phyloP scores from a whole-genome alignment of 1,139 yeast species.

The Meyerozyma elateridarum region DNA sequence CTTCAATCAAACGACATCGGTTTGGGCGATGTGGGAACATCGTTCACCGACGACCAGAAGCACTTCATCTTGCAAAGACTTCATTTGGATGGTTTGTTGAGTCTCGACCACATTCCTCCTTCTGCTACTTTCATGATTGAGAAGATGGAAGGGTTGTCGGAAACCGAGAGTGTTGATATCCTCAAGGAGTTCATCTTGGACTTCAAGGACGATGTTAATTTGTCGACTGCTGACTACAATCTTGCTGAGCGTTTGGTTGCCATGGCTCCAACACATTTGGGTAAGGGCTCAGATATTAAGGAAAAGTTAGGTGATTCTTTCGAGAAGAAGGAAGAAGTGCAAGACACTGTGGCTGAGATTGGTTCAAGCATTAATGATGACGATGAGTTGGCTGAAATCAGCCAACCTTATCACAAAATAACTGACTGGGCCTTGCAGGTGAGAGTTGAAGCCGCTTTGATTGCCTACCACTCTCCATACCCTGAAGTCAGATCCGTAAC shows the following conservation, averaged over 20 bases:
- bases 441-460: conserved; percentile 21
- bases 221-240: conserved; percentile 33
- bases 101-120: conserved; percentile 31
- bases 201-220: conserved; percentile 47
- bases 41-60: conserved; percentile 24
- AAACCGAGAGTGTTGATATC: conserved; percentile 38
- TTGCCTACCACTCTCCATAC: conserved; percentile 55
- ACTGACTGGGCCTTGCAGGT: conserved; percentile 16
- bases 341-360: conserved; percentile 3
- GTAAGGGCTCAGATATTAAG: neutral
- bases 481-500: conserved; percentile 61
- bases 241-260: conserved; percentile 11
- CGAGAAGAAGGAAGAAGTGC: conserved; percentile 4
- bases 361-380: conserved; percentile 1
- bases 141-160: conserved; percentile 30
- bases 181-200: conserved; percentile 34
- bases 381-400: neutral
- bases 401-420: conserved; percentile 2
- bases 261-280: conserved; percentile 3
- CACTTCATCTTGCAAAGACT: conserved; percentile 23
- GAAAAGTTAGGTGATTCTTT: conserved; percentile 13
- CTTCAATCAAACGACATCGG: conserved; percentile 12
- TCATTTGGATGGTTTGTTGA: conserved; percentile 21
- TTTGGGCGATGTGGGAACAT: conserved; percentile 3
- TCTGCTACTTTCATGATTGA: conserved; percentile 33